These are phyloP conservation scores for Populus tremula DNA, from an alignment of 345 rosid genomes.

Conservation along the genomic window DNA sequence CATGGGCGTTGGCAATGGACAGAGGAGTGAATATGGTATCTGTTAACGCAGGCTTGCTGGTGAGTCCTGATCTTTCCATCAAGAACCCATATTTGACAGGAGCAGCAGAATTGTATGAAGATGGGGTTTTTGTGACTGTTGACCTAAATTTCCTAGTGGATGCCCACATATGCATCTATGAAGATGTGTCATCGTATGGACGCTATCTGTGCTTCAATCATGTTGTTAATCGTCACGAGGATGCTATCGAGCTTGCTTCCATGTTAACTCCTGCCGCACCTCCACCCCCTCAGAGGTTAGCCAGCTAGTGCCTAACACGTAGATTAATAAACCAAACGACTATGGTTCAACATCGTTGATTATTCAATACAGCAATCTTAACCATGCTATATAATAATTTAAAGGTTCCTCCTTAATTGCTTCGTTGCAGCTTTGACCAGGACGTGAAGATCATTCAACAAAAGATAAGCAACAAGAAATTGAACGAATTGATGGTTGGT, in stretches of 20 bases:
- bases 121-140: constrained; percentile 56
- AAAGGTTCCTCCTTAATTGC: neutral
- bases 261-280: constrained; percentile 31
- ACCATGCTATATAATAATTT: neutral
- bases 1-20: constrained; percentile 83
- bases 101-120: constrained; percentile 73
- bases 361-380: neutral
- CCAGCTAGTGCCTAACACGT: neutral
- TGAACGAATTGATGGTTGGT: constrained; percentile 50
- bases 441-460: constrained; percentile 41
- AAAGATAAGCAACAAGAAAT: constrained; percentile 52
- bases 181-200: constrained; percentile 54
- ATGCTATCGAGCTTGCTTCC: constrained; percentile 40
- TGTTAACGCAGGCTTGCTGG: constrained; percentile 52
- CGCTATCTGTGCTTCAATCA: constrained; percentile 64
- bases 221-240: constrained; percentile 37
- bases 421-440: constrained; percentile 29
- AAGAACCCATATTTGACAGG: constrained; percentile 56
- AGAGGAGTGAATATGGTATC: constrained; percentile 59
- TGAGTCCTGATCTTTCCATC: constrained; percentile 43
- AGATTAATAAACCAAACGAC: neutral
- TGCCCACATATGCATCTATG: constrained; percentile 55
- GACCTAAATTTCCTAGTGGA: constrained; percentile 46
- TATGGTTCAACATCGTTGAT: neutral
- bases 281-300: constrained; percentile 34